phyloP scores from a whole-genome alignment of 2,329 filamentous ascomycete species.

The Colletotrichum orchidophilum region DNA sequence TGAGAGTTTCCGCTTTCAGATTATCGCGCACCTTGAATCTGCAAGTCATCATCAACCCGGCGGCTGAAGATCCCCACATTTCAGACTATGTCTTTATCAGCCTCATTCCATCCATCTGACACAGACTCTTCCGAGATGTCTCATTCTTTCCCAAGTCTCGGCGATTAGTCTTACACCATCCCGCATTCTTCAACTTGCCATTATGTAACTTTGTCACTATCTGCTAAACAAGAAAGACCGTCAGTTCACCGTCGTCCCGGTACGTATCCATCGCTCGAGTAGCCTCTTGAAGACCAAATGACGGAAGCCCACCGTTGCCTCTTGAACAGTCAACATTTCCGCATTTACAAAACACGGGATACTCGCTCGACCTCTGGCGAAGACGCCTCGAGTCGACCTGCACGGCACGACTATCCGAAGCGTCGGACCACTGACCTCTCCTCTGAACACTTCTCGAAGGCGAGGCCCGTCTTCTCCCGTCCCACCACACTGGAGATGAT shows the following conservation, averaged over 20 bases:
- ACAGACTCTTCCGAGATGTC: background rate
- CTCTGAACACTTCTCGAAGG: background rate
- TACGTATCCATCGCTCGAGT: background rate
- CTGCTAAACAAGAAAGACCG: background rate
- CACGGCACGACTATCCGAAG: constrained; percentile 16
- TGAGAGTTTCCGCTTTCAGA: background rate
- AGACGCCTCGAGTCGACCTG: constrained; percentile 6
- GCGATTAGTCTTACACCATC: background rate
- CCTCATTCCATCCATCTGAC: constrained; percentile 17
- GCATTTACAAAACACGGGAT: constrained; percentile 9
- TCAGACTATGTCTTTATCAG: constrained; percentile 6
- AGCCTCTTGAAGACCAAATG: constrained; percentile 6
- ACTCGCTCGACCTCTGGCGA: background rate
- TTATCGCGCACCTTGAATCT: background rate
- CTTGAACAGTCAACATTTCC: background rate
- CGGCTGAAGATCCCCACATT: constrained; percentile 20
- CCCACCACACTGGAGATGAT: background rate
- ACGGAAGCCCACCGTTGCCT: constrained; percentile 6
- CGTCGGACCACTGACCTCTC: background rate
- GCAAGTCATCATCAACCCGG: constrained; percentile 18
- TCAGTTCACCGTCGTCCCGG: background rate
- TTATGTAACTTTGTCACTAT: background rate
- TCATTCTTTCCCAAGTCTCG: background rate
- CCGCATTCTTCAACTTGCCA: background rate
- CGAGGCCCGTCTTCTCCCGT: background rate